Percentiles rank a stretch among this genome's conserved stretches.
Conservation (phyloP, 2,329 filamentous ascomycete species). For the Fusarium sp. region DNA sequence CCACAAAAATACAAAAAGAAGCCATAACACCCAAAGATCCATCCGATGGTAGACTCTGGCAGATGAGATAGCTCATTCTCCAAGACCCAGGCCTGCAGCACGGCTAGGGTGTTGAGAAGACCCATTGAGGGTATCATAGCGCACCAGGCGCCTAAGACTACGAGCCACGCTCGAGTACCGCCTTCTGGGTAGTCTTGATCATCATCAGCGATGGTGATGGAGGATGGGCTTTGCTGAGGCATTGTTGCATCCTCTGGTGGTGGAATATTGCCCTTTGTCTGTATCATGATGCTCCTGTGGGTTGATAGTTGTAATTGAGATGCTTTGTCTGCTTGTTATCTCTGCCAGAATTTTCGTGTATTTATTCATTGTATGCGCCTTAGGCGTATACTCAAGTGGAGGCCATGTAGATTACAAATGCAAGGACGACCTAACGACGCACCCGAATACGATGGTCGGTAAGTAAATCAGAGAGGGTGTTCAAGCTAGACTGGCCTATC, state of each 20-base stretch:
- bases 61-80: slow-evolving; percentile 71
- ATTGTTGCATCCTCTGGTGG: background rate
- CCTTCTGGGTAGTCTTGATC: slow-evolving; percentile 72
- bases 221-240: background rate
- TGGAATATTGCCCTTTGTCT: background rate
- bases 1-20: slow-evolving; percentile 80
- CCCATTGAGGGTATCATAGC: slow-evolving; percentile 74
- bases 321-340: background rate
- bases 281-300: background rate
- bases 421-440: background rate
- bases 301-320: background rate
- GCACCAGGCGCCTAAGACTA: slow-evolving; percentile 77
- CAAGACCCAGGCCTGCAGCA: slow-evolving; percentile 74
- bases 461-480: background rate
- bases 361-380: background rate
- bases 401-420: background rate
- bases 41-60: slow-evolving; percentile 71
- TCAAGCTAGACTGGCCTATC: background rate
- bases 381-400: background rate
- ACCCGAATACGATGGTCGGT: background rate
- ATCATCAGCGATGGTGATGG: background rate
- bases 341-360: background rate
- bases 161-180: slow-evolving; percentile 73
- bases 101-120: slow-evolving; percentile 74
- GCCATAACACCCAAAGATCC: slow-evolving; percentile 79